Base-by-base conservation (phyloP, 176 grass and related monocot genomes). In the Themeda triandra region DNA sequence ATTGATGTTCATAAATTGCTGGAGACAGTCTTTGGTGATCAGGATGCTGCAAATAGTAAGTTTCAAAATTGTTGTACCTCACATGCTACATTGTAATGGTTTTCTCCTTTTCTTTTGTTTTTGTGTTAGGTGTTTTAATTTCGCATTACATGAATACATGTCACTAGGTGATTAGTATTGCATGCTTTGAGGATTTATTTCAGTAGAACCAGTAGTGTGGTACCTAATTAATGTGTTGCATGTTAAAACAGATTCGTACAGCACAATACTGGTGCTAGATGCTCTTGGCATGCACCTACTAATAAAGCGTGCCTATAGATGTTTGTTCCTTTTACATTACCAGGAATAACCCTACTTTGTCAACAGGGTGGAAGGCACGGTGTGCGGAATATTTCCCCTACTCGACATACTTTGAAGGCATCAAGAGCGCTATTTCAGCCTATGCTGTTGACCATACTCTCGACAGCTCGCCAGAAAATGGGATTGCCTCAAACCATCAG, bases 1-100 rank as follows among this genome's bases (percentile, higher is more conserved):
- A 80, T 96, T 83, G 77, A 94, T 84, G 93, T 96, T 82, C 93
- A 99, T 63, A 94, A 96, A 90, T 87, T 91, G 84, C 84, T 99
- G 67, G 84, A 91, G 67, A 91, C 82, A 21, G 79, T 87, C 51
- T 96, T 96, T 71, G 69, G 71, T 23, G 86, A 99, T 76, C 79
- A 87, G 44, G 84, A 90, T 89, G 90, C 45, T 53, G 71, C 97
- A 76, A 89, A 83, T 54, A 90, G 97, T 99, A 92, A 90, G 93
- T 92, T 87, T 59, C 18, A 19, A 49, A 68, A 41, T 63, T 25
- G 9, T 12, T 66, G n/a, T 82, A 45, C 31, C 27, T 71, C 56
- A 7, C 73, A 48, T 71, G 40, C 27, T 69, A 69, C 10, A 8
- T 31, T 73, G 17, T 59, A 77, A 49, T 40, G n/a, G n/a, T 25